Evolutionary conservation across 306 rosid species (phyloP), one percentile per base, ranked within the genome.

Genomic region (Hippophae tibetana): DNA sequence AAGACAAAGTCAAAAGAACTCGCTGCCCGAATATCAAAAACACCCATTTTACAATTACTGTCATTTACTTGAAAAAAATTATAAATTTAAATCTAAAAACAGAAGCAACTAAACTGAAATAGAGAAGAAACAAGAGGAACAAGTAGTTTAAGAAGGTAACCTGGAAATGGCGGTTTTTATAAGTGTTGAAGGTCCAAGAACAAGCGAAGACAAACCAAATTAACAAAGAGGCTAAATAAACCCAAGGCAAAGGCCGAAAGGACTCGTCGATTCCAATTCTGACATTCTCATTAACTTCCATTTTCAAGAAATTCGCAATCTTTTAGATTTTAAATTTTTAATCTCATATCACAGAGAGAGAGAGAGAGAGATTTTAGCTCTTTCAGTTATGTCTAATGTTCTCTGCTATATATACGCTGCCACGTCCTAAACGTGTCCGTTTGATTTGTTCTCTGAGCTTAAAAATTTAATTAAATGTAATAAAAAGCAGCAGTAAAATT

Each of bases 141-240:
- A 58, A 70, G 25, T 41, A 5, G 54, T n/a, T 12, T 43, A 54
- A 27, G 12, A 62, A 50, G 54, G 46, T 11, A 68, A 85, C 99
- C 99, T 88, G 99, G 63, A 74, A 86, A 69, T 78, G 97, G 70
- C 99, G 95, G 54, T 72, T 86, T 63, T 74, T 84, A 74, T 71
- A 88, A 73, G 94, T 86, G 72, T 85, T 88, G 68, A 78, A 47
- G 63, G 99, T 84, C 99, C 99, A 93, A 47, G 90, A 83, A 68
- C 77, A 88, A 57, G 88, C 88, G 57, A 88, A 84, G 84, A 86
- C 58, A 47, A 88, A 68, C 99, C 97, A 93, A 63, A 93, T 70
- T 27, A 79, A 76, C 65, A 83, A 56, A 76, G 88, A 86, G 65
- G 78, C 76, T 58, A 88, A 64, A 83, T 88, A 93, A 11, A 93